Conservation (phyloP, 345 rosid genomes). For the Salix brachista region DNA sequence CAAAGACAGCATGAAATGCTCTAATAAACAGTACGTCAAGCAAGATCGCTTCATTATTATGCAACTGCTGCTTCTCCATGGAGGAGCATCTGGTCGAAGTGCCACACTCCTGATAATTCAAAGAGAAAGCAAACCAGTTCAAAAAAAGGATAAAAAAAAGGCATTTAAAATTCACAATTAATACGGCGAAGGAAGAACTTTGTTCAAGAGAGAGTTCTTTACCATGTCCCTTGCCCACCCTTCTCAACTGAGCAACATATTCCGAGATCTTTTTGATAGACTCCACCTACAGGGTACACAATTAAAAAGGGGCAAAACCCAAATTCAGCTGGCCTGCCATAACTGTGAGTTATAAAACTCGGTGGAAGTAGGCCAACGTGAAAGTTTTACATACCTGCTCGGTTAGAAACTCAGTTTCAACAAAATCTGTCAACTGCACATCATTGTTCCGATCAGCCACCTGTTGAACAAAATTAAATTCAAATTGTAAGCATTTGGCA, state of each 20-base stretch:
- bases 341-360: neutral
- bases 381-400: conserved; percentile 29
- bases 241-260: conserved; percentile 34
- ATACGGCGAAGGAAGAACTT: neutral
- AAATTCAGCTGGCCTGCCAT: neutral
- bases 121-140: neutral
- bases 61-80: conserved; percentile 17
- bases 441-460: conserved; percentile 19
- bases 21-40: neutral
- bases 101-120: conserved; percentile 32
- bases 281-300: conserved; percentile 12
- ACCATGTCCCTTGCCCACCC: conserved; percentile 30
- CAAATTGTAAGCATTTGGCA: neutral
- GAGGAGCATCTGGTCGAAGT: conserved; percentile 34
- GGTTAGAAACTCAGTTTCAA: conserved; percentile 21
- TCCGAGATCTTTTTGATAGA: conserved; percentile 30
- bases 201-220: neutral
- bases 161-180: neutral
- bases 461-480: conserved; percentile 1
- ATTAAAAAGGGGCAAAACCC: neutral
- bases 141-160: neutral
- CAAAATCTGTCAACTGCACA: conserved; percentile 24
- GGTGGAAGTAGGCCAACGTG: too few species aligned
- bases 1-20: neutral
- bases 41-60: conserved; percentile 20